Evolutionary conservation across 495 filamentous ascomycete species (phyloP).

Genomic region (Neurospora pannonica): DNA sequence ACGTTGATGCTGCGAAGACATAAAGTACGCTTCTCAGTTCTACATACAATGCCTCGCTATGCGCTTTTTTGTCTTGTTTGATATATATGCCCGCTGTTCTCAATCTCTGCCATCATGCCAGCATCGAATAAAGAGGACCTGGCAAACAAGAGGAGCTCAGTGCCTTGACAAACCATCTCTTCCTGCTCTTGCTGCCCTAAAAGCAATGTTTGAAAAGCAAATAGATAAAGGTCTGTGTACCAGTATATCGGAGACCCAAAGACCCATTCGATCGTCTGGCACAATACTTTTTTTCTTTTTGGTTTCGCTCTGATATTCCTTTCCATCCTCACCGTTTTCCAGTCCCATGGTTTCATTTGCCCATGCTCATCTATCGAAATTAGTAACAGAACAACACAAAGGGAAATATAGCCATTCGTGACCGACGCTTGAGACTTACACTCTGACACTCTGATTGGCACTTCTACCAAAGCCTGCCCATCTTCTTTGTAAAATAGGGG

Average conservation of each 20-base stretch:
- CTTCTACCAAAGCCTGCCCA: neutral
- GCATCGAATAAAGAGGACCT: neutral
- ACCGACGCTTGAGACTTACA: neutral
- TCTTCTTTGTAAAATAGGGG: neutral
- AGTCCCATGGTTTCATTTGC: neutral
- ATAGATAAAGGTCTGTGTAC: neutral
- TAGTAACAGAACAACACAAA: neutral
- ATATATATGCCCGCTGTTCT: neutral
- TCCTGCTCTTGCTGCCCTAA: neutral
- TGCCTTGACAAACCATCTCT: neutral
- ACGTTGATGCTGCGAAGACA: neutral
- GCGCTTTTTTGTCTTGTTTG: neutral
- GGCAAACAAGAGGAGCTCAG: neutral
- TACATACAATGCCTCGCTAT: neutral
- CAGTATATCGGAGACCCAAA: neutral
- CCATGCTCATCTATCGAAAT: neutral
- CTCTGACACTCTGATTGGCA: neutral
- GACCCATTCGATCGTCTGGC: neutral
- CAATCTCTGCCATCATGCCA: neutral
- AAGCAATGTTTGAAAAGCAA: neutral
- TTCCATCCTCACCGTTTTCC: neutral
- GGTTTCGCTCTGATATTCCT: neutral
- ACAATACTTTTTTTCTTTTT: neutral
- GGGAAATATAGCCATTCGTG: neutral
- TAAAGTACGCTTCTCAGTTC: neutral